Base-by-base conservation (phyloP, 2,329 filamentous ascomycete species). In the Fusarium miscanthi region DNA sequence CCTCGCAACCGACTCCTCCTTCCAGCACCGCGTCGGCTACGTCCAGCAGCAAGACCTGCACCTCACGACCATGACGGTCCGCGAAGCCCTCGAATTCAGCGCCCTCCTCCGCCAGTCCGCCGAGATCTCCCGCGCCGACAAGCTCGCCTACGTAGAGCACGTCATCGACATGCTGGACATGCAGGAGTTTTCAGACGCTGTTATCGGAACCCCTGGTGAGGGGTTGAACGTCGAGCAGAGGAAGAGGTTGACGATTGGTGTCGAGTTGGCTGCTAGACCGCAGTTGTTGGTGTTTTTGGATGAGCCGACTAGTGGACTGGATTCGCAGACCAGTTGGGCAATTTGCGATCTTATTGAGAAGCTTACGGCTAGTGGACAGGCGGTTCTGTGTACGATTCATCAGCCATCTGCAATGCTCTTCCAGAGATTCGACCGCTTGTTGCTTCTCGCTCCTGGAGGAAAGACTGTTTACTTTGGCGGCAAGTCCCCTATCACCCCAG, bases 231-330 rank as follows among this genome's bases (percentile, higher is more conserved):
- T 82, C 1, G 83, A 85, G 63, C 83, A 85, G 62, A 76, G 84
- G 19, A 85, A 85, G 53, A 88, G 91, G 69, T 84, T 94, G 17
- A 94, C 92, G 0, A 94, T 94, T 64, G 92, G 91, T 76, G 92
- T 94, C 5, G 92, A 94, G 78, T 84, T 94, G 8, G 92, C 91
- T 21, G 92, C 92, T 2, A 92, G 92, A 77, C 92, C 92, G 2
- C 87, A 91, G 43, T 83, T 94, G 6, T 85, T 94, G 53, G 86
- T 94, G 21, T 94, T 94, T 84, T 85, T 94, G 19, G 92, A 94
- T 74, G 92, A 94, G 76, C 92, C 92, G 5, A 94, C 92, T 6
- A 93, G 91, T 12, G 92, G 92, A 77, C 85, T 94, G 14, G 92
- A 94, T 79, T 90, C 87, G 74, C 91, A 94, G 77, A 93, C 92